A percentile compares a stretch with the other conserved stretches of the same genome.
phyloP scores from a whole-genome alignment of 2,329 filamentous ascomycete species.

The Botryosphaeria dothidea region DNA sequence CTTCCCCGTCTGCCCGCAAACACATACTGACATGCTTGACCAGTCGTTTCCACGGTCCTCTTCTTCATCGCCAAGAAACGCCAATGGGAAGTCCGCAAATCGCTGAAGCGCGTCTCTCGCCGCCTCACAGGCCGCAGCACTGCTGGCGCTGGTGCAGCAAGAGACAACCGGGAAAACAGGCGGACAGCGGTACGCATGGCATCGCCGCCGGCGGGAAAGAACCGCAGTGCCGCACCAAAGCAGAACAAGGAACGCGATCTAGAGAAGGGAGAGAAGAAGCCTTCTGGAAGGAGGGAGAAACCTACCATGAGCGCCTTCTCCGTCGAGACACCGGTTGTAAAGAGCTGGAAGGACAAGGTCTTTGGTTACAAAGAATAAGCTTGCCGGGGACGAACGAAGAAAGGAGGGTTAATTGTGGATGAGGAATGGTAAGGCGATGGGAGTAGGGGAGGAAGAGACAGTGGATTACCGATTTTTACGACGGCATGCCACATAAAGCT shows the following conservation, averaged over 20 bases:
- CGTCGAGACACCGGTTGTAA: slow-evolving; percentile 28
- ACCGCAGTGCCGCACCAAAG: slow-evolving; percentile 25
- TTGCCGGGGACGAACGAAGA: neutral
- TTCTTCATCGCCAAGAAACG: slow-evolving; percentile 83
- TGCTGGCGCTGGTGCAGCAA: slow-evolving; percentile 24
- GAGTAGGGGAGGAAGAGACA: neutral
- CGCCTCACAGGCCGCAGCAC: slow-evolving; percentile 44
- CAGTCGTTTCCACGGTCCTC: slow-evolving; percentile 65
- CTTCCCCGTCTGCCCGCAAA: neutral
- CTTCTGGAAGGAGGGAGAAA: neutral
- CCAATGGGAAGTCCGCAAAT: slow-evolving; percentile 77
- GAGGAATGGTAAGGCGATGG: neutral
- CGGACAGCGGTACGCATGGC: slow-evolving; percentile 37
- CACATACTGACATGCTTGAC: slow-evolving; percentile 22
- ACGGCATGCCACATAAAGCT: neutral
- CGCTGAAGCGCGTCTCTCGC: slow-evolving; percentile 64
- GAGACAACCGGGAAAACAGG: slow-evolving; percentile 17
- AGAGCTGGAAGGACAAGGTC: slow-evolving; percentile 22
- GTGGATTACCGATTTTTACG: neutral
- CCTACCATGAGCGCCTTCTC: slow-evolving; percentile 36
- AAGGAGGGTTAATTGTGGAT: neutral
- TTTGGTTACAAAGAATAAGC: slow-evolving; percentile 10
- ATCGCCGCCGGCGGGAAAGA: slow-evolving; percentile 31
- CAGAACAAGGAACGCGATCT: slow-evolving; percentile 31
- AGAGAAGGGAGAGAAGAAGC: slow-evolving; percentile 31